These are phyloP conservation scores for Pleurotus citrinopileatus DNA, from an alignment of 768 basidiomycete genomes.

Conservation along the genomic window DNA sequence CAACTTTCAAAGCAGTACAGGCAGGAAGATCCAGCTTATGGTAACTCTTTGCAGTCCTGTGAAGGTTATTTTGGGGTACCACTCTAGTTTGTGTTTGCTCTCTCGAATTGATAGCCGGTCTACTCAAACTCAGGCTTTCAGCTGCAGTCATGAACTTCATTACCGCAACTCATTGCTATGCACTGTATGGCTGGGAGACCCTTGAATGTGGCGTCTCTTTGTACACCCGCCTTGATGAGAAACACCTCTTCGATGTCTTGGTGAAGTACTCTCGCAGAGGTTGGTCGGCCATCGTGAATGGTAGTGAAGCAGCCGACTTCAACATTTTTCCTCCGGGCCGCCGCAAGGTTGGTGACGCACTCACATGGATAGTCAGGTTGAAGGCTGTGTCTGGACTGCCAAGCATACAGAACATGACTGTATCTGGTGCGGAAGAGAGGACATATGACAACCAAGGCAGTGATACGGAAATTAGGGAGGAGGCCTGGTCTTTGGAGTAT, in stretches of 20 bases:
- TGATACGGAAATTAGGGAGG: too few relatives aligned
- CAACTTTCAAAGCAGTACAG: background rate
- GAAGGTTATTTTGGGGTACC: background rate
- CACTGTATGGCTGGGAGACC: background rate
- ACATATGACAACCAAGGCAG: too few relatives aligned
- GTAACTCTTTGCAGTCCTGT: background rate
- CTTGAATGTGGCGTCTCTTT: background rate
- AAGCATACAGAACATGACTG: too few relatives aligned
- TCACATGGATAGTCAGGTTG: background rate
- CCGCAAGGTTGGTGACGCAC: background rate
- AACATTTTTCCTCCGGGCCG: background rate
- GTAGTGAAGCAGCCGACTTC: background rate
- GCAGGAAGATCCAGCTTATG: background rate
- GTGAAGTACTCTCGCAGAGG: background rate
- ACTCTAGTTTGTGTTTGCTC: background rate
- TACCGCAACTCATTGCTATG: background rate
- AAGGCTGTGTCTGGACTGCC: too few relatives aligned
- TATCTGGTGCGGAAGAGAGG: too few relatives aligned
- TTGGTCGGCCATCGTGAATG: background rate
- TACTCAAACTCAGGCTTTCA: background rate
- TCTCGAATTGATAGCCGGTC: background rate
- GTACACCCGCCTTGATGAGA: background rate
- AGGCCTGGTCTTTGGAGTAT: too few relatives aligned
- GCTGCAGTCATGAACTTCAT: conserved; percentile 1
- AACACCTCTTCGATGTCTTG: too few relatives aligned